These are phyloP conservation scores for Trypanosomatidae sp. DNA, from an alignment of 208 protist genomes.

Conservation along the genomic window DNA sequence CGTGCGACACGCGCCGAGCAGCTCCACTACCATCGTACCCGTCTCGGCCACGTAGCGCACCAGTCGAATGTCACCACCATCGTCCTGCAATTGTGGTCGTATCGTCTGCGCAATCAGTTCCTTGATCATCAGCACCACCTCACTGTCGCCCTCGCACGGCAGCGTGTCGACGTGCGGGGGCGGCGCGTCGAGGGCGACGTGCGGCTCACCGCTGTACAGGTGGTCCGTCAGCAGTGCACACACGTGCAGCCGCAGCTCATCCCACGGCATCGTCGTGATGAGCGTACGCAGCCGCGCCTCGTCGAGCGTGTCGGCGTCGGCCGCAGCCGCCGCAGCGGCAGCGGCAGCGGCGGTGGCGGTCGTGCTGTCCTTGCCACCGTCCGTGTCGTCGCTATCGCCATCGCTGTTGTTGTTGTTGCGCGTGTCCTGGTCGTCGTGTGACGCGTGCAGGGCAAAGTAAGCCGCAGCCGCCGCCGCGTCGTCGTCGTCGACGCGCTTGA, in stretches of 20 bases:
- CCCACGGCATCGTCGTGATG: slow-evolving; percentile 53
- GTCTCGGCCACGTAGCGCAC: slow-evolving; percentile 32
- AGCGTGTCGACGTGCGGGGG: slow-evolving; percentile 82
- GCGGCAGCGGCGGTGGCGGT: background rate
- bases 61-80: slow-evolving; percentile 87
- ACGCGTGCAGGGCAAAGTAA: slow-evolving; percentile 37
- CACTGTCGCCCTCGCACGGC: slow-evolving; percentile 60
- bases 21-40: slow-evolving; percentile 67
- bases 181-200: slow-evolving; percentile 50
- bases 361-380: background rate
- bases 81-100: slow-evolving; percentile 81
- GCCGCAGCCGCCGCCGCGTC: slow-evolving; percentile 42
- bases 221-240: slow-evolving; percentile 79
- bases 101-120: slow-evolving; percentile 79
- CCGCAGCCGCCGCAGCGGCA: slow-evolving; percentile 8
- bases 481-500: slow-evolving; percentile 45
- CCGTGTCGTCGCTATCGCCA: background rate
- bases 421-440: slow-evolving; percentile 17
- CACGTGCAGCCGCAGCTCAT: slow-evolving; percentile 69
- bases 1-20: slow-evolving; percentile 83
- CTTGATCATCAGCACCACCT: slow-evolving; percentile 85
- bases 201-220: slow-evolving; percentile 53
- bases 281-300: slow-evolving; percentile 37
- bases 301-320: slow-evolving; percentile 26
- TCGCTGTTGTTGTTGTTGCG: slow-evolving; percentile 1